Evolutionary conservation across 2,329 filamentous ascomycete species (phyloP).

Genomic region (Myriosclerotinia scirpicola): DNA sequence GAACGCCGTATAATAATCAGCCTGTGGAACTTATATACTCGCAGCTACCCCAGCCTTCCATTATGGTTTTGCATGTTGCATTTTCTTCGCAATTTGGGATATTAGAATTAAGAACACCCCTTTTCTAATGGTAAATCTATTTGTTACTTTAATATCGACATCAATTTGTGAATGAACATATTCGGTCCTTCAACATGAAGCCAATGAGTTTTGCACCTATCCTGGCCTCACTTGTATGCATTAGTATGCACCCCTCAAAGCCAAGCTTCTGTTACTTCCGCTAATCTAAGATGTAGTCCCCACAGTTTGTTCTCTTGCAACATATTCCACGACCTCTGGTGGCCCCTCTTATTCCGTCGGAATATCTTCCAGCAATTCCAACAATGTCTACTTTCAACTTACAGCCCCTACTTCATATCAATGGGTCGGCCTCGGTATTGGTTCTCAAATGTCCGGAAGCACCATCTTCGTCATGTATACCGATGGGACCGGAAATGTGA

Average conservation of each 20-base stretch:
- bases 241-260: background rate
- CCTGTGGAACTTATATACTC: background rate
- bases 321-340: constrained; percentile 27
- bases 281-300: constrained; percentile 23
- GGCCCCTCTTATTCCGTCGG: constrained; percentile 34
- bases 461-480: constrained; percentile 62
- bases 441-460: constrained; percentile 52
- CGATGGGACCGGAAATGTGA: constrained; percentile 52
- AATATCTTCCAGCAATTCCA: constrained; percentile 39
- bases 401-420: constrained; percentile 52
- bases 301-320: constrained; percentile 27
- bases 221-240: constrained; percentile 3
- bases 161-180: background rate
- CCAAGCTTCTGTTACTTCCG: background rate
- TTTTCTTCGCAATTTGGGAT: background rate
- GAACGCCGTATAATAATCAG: background rate
- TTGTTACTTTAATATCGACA: background rate
- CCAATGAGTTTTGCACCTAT: background rate
- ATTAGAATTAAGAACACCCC: background rate
- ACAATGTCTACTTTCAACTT: constrained; percentile 58
- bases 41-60: background rate
- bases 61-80: background rate
- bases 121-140: background rate
- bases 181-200: constrained; percentile 11
- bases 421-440: constrained; percentile 60